Conservation (phyloP, 2,329 filamentous ascomycete genomes). For the Fusarium bulbicola region DNA sequence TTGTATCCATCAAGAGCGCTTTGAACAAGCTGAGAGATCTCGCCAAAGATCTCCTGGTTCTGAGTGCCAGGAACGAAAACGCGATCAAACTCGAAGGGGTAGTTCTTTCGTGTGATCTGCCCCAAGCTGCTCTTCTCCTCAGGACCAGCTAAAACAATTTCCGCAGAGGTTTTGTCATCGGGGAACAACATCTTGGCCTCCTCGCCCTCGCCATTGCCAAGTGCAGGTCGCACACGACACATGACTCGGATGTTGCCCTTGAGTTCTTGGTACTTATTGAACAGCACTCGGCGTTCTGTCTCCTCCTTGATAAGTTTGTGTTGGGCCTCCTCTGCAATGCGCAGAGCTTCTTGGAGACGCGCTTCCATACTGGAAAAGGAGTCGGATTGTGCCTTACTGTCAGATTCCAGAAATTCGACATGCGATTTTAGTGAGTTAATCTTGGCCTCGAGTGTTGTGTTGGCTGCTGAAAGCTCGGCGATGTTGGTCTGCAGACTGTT, state of each 20-base stretch:
- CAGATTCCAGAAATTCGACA: slow-evolving; percentile 89
- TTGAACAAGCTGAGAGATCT: slow-evolving; percentile 96
- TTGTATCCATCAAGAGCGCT: slow-evolving; percentile 97
- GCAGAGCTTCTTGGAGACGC: slow-evolving; percentile 79
- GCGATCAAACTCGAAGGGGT: slow-evolving; percentile 90
- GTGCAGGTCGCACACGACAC: slow-evolving; percentile 87
- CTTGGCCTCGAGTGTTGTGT: slow-evolving; percentile 75
- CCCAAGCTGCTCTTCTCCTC: slow-evolving; percentile 85
- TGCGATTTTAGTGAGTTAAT: slow-evolving; percentile 81
- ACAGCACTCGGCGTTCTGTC: slow-evolving; percentile 86
- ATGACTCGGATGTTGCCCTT: slow-evolving; percentile 99
- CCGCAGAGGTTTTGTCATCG: slow-evolving; percentile 83
- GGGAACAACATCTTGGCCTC: slow-evolving; percentile 82
- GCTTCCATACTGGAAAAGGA: slow-evolving; percentile 84
- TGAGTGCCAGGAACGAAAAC: slow-evolving; percentile 82
- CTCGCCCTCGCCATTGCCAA: slow-evolving; percentile 67
- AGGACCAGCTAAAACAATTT: slow-evolving; percentile 84
- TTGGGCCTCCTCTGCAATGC: slow-evolving; percentile 73
- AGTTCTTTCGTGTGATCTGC: slow-evolving; percentile 78
- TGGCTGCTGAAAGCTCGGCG: slow-evolving; percentile 67
- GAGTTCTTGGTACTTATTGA: slow-evolving; percentile 97
- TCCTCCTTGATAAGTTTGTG: slow-evolving; percentile 92
- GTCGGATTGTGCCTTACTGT: slow-evolving; percentile 87
- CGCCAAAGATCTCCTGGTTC: slow-evolving; percentile 90
- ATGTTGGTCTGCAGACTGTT: slow-evolving; percentile 61